Conservation (phyloP, 805 yeast genomes). For the Saccharomycopsis olivae region DNA sequence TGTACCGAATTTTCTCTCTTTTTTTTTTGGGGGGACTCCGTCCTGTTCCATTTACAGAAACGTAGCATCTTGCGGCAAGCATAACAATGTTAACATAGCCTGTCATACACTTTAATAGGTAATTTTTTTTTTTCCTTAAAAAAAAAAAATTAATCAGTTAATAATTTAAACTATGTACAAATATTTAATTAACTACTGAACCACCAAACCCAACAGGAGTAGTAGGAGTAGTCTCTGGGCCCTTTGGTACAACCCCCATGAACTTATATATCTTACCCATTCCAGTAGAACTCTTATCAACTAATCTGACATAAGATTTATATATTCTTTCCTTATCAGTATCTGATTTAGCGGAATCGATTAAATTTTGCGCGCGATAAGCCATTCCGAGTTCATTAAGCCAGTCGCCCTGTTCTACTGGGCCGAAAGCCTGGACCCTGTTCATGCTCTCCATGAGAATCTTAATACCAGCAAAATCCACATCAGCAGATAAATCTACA, state of each 20-base stretch:
- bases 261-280: constrained; percentile 79
- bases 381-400: constrained; percentile 67
- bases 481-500: constrained; percentile 76
- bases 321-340: constrained; percentile 42
- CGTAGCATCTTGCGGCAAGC: no score
- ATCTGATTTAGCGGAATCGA: constrained; percentile 30
- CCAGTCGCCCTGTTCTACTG: constrained; percentile 72
- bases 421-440: constrained; percentile 35
- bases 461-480: constrained; percentile 58
- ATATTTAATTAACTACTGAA: no score
- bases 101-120: no score
- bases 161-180: no score
- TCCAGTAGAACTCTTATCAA: constrained; percentile 44
- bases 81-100: no score
- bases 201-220: constrained; percentile 50
- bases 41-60: no score
- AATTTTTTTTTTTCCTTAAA: no score
- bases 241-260: constrained; percentile 46
- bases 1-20: no score
- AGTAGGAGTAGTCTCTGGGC: constrained; percentile 21
- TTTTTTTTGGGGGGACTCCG: no score
- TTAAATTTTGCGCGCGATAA: constrained; percentile 51
- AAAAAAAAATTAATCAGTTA: no score
- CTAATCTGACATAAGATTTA: constrained; percentile 50
- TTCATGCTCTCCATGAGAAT: constrained; percentile 24